Base-by-base conservation (phyloP, 1,284 basidiomycete species). In the Inonotus hispidus region DNA sequence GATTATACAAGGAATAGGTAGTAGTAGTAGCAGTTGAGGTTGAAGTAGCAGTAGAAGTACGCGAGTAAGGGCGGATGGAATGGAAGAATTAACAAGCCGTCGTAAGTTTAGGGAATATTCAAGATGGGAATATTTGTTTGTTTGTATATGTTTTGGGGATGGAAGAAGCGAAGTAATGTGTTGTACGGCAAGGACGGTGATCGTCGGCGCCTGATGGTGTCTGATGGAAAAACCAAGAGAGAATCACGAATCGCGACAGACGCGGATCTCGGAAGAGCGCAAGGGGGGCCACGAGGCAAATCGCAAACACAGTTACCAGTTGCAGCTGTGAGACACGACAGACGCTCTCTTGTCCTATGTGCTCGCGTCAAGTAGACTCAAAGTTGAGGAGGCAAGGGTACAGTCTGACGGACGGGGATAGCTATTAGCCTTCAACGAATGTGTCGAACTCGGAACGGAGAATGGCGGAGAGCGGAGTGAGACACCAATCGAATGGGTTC, bases 401-500 rank as follows among this genome's bases (percentile, higher is more conserved):
- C 38, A 39, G 38, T 39, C 47, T 27, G 25, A 23, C 47, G 29
- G n/a, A n/a, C n/a, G n/a, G n/a, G n/a, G n/a, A n/a, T n/a, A n/a
- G n/a, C n/a, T n/a, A n/a, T n/a, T n/a, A n/a, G n/a, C n/a, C n/a
- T n/a, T n/a, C n/a, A n/a, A n/a, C n/a, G n/a, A n/a, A n/a, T n/a
- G n/a, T n/a, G n/a, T n/a, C n/a, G n/a, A n/a, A n/a, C n/a, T n/a
- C n/a, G n/a, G n/a, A n/a, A n/a, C n/a, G n/a, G n/a, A n/a, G n/a
- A n/a, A n/a, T n/a, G n/a, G n/a, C n/a, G n/a, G 27, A 49, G 50
- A 14, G 50, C 11, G 50, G 14, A 29, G 27, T 35, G 16, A 27
- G 50, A 52, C 50, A 52, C 50, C 50, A 52, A 52, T n/a, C 50
- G n/a, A 52, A 52, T 52, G 50, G 46, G 50, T 50, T 50, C 49